Percentiles rank a stretch among this genome's conserved stretches.
phyloP scores from a whole-genome alignment of 2,329 filamentous ascomycete genomes.

The Colletotrichum godetiae region DNA sequence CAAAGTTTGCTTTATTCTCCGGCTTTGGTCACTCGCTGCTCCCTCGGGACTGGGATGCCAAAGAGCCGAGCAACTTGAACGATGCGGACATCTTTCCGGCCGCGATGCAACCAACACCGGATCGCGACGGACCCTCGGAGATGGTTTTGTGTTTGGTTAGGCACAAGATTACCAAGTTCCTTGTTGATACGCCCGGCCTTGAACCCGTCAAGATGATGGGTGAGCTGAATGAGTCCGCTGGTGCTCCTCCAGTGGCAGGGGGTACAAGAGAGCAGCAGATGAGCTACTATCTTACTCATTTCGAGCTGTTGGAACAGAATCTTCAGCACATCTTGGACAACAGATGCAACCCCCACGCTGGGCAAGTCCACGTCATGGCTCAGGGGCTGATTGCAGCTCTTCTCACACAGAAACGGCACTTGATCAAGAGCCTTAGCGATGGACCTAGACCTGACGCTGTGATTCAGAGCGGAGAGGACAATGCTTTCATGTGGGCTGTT shows the following conservation, averaged over 20 bases:
- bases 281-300: neutral
- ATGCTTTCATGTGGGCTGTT: neutral
- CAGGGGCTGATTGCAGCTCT: neutral
- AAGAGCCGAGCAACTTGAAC: neutral
- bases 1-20: neutral
- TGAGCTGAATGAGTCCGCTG: neutral
- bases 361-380: neutral
- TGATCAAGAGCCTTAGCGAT: neutral
- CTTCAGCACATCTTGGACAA: neutral
- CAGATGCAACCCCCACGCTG: neutral
- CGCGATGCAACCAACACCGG: neutral
- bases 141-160: neutral
- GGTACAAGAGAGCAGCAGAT: neutral
- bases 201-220: neutral
- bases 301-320: neutral
- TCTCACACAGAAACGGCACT: neutral
- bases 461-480: neutral
- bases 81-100: neutral
- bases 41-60: neutral
- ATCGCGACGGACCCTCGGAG: neutral
- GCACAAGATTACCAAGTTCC: neutral
- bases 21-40: neutral
- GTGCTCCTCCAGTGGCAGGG: neutral
- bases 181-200: neutral
- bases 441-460: neutral